Conservation (phyloP, 768 basidiomycete genomes). For the Pleurotus platypus region DNA sequence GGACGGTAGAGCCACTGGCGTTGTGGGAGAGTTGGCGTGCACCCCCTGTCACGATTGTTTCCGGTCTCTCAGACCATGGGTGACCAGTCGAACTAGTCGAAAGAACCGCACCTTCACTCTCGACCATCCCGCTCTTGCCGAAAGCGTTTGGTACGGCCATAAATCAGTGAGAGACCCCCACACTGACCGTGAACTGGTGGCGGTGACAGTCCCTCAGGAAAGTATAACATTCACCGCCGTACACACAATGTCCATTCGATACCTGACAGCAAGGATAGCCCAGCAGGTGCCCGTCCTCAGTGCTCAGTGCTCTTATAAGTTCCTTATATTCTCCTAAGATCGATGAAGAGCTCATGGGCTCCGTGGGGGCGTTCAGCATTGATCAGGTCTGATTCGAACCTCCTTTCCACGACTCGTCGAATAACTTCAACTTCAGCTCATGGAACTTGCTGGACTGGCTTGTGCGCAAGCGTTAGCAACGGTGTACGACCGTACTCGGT, state of each 20-base stretch:
- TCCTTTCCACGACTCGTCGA: neutral
- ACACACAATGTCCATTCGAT: slow-evolving; percentile 52
- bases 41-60: no score
- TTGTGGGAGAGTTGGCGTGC: no score
- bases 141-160: no score
- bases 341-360: slow-evolving; percentile 90
- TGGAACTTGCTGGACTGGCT: slow-evolving; percentile 94
- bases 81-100: no score
- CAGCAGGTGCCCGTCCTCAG: slow-evolving; percentile 53
- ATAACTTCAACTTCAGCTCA: slow-evolving; percentile 51
- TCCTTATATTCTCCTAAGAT: slow-evolving; percentile 47
- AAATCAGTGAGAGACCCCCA: no score
- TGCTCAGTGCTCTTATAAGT: neutral
- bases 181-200: no score
- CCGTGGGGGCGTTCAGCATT: slow-evolving; percentile 87
- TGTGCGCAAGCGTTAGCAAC: slow-evolving; percentile 86
- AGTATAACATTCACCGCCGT: neutral
- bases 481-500: slow-evolving; percentile 66
- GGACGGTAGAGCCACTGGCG: no score
- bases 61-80: no score
- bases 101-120: no score
- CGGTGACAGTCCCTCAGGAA: no score
- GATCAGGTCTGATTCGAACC: slow-evolving; percentile 63
- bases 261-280: slow-evolving; percentile 68
- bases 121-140: no score